A percentile compares a stretch with the other conserved stretches of the same genome.
phyloP scores from a whole-genome alignment of 2,329 filamentous ascomycete species.

The Talaromyces sp. region DNA sequence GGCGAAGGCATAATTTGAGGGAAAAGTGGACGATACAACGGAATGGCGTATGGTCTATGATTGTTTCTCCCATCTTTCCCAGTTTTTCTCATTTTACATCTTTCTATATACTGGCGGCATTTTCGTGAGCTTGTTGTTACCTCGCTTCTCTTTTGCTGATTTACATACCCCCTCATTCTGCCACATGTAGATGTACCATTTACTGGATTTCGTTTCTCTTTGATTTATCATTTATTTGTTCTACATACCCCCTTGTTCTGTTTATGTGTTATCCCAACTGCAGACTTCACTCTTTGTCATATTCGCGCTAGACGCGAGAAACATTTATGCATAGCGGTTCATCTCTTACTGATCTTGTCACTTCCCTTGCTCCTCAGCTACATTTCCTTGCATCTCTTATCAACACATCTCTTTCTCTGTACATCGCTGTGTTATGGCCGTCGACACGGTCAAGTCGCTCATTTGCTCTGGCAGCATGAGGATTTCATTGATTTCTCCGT shows the following conservation, averaged over 20 bases:
- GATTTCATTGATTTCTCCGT: not conserved
- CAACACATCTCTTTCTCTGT: slow-evolving; percentile 17
- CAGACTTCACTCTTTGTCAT: slow-evolving; percentile 20
- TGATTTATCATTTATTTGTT: slow-evolving; percentile 27
- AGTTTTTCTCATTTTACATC: not conserved
- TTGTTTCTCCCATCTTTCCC: slow-evolving; percentile 3
- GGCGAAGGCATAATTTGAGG: slow-evolving; percentile 6
- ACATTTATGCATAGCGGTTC: slow-evolving; percentile 18
- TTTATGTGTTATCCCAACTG: slow-evolving; percentile 15
- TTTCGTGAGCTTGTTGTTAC: slow-evolving; percentile 1
- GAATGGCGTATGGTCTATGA: slow-evolving; percentile 14
- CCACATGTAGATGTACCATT: slow-evolving; percentile 33
- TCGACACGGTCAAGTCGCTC: slow-evolving; percentile 15
- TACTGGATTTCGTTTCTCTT: slow-evolving; percentile 27
- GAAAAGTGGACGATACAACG: slow-evolving; percentile 15
- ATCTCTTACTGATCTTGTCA: slow-evolving; percentile 15
- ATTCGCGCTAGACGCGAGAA: slow-evolving; percentile 20
- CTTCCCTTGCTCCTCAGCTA: slow-evolving; percentile 1
- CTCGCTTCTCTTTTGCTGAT: slow-evolving; percentile 19
- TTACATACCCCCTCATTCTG: slow-evolving; percentile 37
- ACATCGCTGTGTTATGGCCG: slow-evolving; percentile 13
- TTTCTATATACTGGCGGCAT: slow-evolving; percentile 13
- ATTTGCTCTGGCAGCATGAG: slow-evolving; percentile 19
- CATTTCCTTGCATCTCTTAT: slow-evolving; percentile 23
- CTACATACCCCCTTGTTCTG: slow-evolving; percentile 23